Percentiles rank a stretch among this genome's conserved stretches.
phyloP scores from a whole-genome alignment of 768 basidiomycete genomes.

The Boletus pseudopeckii region DNA sequence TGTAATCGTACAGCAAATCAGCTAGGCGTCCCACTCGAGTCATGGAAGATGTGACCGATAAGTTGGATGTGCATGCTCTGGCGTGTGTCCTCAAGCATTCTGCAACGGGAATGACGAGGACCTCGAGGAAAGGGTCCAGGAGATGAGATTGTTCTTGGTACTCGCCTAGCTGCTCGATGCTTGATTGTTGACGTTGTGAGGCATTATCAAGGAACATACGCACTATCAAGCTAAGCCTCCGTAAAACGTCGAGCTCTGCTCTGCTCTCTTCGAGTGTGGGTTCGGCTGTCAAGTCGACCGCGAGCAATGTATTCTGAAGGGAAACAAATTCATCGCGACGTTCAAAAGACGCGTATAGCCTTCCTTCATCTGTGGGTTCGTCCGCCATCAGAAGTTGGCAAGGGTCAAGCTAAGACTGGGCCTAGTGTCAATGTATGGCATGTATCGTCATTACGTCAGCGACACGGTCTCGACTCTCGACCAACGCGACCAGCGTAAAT shows the following conservation, averaged over 20 bases:
- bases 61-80: conserved; percentile 35
- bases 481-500: neutral
- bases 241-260: conserved; percentile 39
- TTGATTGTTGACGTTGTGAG: neutral
- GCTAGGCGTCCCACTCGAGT: conserved; percentile 52
- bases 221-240: conserved; percentile 51
- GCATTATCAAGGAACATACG: conserved; percentile 24
- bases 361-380: conserved; percentile 39
- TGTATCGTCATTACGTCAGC: conserved; percentile 22
- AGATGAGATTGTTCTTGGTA: conserved; percentile 95
- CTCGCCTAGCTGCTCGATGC: conserved; percentile 60
- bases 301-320: conserved; percentile 49
- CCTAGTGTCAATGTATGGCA: neutral
- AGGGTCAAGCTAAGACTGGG: neutral
- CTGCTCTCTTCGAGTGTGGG: conserved; percentile 43
- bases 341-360: conserved; percentile 55
- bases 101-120: conserved; percentile 73
- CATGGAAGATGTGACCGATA: conserved; percentile 26
- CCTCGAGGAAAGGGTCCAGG: conserved; percentile 84
- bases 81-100: conserved; percentile 57
- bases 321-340: conserved; percentile 56
- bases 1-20: conserved; percentile 68
- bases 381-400: conserved; percentile 33
- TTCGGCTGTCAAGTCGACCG: conserved; percentile 42
- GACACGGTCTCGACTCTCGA: neutral